Conservation (phyloP, 306 rosid species). For the Myrica gale region DNA sequence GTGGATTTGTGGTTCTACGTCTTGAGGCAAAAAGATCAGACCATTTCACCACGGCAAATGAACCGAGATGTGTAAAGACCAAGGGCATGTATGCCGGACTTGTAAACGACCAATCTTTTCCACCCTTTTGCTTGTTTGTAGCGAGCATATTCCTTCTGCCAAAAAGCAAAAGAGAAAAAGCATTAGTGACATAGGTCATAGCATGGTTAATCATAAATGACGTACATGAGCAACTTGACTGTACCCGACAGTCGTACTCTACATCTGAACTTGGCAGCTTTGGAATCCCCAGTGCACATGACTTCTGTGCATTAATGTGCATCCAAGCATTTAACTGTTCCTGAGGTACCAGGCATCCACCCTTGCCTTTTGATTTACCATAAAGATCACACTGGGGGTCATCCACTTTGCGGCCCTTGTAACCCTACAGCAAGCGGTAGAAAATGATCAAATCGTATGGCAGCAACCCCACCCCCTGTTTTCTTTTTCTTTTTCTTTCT, state of each 20-base stretch:
- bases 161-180: constrained; percentile 4
- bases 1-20: background rate
- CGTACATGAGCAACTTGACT: constrained; percentile 26
- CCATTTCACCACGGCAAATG: constrained; percentile 66
- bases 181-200: background rate
- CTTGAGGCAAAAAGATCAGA: constrained; percentile 25
- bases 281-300: constrained; percentile 37
- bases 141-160: constrained; percentile 64
- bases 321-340: constrained; percentile 76
- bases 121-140: constrained; percentile 54
- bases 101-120: constrained; percentile 68
- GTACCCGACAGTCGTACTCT: constrained; percentile 62
- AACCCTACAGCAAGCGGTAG: constrained; percentile 42
- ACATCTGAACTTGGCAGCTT: constrained; percentile 41
- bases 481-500: too few species aligned
- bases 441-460: background rate
- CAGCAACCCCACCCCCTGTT: background rate
- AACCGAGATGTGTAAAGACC: constrained; percentile 73
- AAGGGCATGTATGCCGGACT: constrained; percentile 76
- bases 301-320: constrained; percentile 58
- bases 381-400: constrained; percentile 37
- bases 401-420: constrained; percentile 60
- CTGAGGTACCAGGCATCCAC: constrained; percentile 59
- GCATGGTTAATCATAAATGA: background rate
- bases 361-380: constrained; percentile 33